Evolutionary conservation across 345 rosid species (phyloP).

Genomic region (Salix purpurea): DNA sequence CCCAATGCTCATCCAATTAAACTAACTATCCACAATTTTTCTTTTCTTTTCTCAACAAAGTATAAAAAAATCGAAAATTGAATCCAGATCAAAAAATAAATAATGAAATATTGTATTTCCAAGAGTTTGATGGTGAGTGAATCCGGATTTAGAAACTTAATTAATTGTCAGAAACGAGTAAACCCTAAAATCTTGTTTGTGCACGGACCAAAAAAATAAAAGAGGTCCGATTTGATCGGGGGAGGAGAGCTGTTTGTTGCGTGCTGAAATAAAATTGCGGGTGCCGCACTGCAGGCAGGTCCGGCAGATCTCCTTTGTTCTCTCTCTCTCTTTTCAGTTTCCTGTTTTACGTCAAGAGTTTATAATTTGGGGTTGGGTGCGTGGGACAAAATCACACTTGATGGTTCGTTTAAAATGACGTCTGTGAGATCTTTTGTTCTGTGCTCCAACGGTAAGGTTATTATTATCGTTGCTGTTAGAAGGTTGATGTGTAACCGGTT

Average conservation of each 20-base stretch:
- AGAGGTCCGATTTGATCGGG: background rate
- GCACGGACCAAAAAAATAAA: background rate
- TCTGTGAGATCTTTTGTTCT: background rate
- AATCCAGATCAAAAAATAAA: background rate
- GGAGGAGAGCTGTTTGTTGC: background rate
- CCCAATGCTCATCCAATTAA: background rate
- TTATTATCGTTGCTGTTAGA: no score
- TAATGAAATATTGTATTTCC: background rate
- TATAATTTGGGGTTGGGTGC: background rate
- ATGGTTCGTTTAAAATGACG: background rate
- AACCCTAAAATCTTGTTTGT: background rate
- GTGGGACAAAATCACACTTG: background rate
- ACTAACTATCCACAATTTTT: background rate
- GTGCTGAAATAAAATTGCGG: background rate
- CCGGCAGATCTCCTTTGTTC: constrained; percentile 5
- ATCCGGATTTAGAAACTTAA: background rate
- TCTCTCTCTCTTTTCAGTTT: background rate
- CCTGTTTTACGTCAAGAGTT: background rate
- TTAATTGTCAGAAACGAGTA: background rate
- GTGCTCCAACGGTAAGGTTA: background rate
- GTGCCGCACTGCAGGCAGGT: background rate
- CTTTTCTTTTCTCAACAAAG: background rate
- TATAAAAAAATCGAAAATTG: background rate
- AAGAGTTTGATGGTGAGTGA: background rate
- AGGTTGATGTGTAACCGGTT: no score